These are phyloP conservation scores for Boletellus emodensis DNA, from an alignment of 768 basidiomycete genomes.

Conservation along the genomic window DNA sequence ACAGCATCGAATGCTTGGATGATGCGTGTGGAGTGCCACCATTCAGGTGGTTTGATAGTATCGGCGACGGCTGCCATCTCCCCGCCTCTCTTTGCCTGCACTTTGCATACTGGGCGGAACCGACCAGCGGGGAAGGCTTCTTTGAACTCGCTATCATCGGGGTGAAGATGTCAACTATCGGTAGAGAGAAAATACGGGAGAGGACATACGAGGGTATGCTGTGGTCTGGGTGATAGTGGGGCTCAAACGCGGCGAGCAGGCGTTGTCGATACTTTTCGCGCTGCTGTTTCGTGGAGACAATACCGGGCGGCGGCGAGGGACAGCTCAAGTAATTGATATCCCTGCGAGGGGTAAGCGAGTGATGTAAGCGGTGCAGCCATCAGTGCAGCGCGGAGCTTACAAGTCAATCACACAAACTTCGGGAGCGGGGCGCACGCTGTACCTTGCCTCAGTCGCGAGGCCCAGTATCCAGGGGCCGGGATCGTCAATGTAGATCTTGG, in stretches of 20 bases:
- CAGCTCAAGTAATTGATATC: constrained; percentile 86
- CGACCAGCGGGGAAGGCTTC: constrained; percentile 91
- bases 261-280: constrained; percentile 76
- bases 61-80: constrained; percentile 82
- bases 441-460: constrained; percentile 78
- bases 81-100: constrained; percentile 78
- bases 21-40: constrained; percentile 92
- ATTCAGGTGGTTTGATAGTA: constrained; percentile 83
- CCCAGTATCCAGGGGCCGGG: constrained; percentile 97
- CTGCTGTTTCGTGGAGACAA: constrained; percentile 73
- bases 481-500: constrained; percentile 92
- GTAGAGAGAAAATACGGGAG: not conserved
- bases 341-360: constrained; percentile 34
- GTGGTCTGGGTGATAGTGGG: constrained; percentile 88
- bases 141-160: constrained; percentile 72
- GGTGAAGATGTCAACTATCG: constrained; percentile 1
- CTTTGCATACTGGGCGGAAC: constrained; percentile 88
- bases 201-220: constrained; percentile 60
- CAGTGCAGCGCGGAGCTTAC: constrained; percentile 40
- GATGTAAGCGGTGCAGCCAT: constrained; percentile 5
- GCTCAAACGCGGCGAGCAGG: constrained; percentile 73
- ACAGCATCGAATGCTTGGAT: constrained; percentile 89
- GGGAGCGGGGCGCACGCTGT: constrained; percentile 65
- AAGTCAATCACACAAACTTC: constrained; percentile 89
- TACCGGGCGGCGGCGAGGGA: constrained; percentile 69